phyloP scores from a whole-genome alignment of 2,329 filamentous ascomycete genomes.

The Daldinia sp. region DNA sequence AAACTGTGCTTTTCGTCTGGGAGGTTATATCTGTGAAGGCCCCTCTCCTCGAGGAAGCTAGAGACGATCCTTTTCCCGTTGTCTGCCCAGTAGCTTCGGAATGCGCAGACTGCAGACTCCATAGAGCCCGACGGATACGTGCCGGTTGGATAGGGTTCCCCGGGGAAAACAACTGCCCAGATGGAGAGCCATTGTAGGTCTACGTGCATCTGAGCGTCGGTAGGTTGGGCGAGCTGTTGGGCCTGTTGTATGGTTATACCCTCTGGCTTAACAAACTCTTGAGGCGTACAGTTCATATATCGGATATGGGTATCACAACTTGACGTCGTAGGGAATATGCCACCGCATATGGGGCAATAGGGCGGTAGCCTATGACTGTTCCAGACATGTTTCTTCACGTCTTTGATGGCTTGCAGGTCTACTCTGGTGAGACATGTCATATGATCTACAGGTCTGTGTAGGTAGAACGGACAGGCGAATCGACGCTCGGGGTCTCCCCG shows the following conservation, averaged over 20 bases:
- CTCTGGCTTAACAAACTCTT: conserved; percentile 15
- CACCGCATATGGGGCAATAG: conserved; percentile 41
- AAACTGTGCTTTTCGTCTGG: conserved; percentile 1
- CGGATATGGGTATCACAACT: conserved; percentile 38
- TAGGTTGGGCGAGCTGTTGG: conserved; percentile 33
- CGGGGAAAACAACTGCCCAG: conserved; percentile 42
- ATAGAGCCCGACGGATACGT: conserved; percentile 4
- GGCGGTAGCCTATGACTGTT: conserved; percentile 32
- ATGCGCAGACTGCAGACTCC: conserved; percentile 29
- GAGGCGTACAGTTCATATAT: conserved; percentile 18
- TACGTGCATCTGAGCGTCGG: conserved; percentile 17
- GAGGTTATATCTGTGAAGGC: conserved; percentile 6
- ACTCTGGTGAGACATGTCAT: conserved; percentile 28
- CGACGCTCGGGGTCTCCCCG: neutral
- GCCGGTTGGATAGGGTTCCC: conserved; percentile 16
- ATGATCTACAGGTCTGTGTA: conserved; percentile 13
- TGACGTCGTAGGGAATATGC: conserved; percentile 18
- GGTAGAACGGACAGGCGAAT: conserved; percentile 38
- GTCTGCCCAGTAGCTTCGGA: conserved; percentile 39
- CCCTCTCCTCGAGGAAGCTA: conserved; percentile 23
- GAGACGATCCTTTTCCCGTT: conserved; percentile 29
- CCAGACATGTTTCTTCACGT: conserved; percentile 41
- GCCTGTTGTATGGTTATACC: conserved; percentile 40
- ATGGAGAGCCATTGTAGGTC: conserved; percentile 40
- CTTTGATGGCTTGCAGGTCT: conserved; percentile 27